Percentiles rank a stretch among this genome's conserved stretches.
These are phyloP conservation scores for Lactifluus subvellereus DNA, from an alignment of 768 basidiomycete genomes.

Conservation along the genomic window DNA sequence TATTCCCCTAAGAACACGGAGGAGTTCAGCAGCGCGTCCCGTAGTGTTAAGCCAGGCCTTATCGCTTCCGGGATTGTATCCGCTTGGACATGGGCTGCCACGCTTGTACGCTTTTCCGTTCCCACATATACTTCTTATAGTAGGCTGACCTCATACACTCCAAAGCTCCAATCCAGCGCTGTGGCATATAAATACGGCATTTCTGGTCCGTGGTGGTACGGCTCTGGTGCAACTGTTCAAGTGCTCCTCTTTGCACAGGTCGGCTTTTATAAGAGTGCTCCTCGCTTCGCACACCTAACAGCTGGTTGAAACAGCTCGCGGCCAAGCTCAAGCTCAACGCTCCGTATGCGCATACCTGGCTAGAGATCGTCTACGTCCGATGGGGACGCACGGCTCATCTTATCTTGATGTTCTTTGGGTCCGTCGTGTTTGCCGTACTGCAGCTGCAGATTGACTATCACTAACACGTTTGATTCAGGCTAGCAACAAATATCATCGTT, in stretches of 20 bases:
- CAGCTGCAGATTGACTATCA: neutral
- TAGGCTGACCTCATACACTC: slow-evolving; percentile 15
- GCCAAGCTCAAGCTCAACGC: slow-evolving; percentile 91
- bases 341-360: slow-evolving; percentile 81
- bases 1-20: slow-evolving; percentile 76
- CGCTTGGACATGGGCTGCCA: slow-evolving; percentile 90
- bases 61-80: slow-evolving; percentile 91
- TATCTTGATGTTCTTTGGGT: slow-evolving; percentile 88
- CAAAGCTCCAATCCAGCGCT: slow-evolving; percentile 69
- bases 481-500: slow-evolving; percentile 90
- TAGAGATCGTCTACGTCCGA: slow-evolving; percentile 74
- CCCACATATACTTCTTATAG: neutral
- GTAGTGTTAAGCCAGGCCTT: slow-evolving; percentile 84
- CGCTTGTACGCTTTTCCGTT: slow-evolving; percentile 41
- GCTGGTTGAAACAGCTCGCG: slow-evolving; percentile 48
- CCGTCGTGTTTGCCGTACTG: slow-evolving; percentile 15
- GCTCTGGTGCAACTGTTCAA: slow-evolving; percentile 82
- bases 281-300: neutral
- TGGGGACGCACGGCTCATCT: slow-evolving; percentile 81
- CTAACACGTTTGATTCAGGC: slow-evolving; percentile 32
- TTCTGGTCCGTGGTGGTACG: slow-evolving; percentile 88
- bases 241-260: slow-evolving; percentile 87
- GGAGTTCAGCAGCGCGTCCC: slow-evolving; percentile 77
- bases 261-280: slow-evolving; percentile 8
- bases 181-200: slow-evolving; percentile 85